Conservation (phyloP, 139 green algal genomes). For the Chlamydomonas sphaeroides region DNA sequence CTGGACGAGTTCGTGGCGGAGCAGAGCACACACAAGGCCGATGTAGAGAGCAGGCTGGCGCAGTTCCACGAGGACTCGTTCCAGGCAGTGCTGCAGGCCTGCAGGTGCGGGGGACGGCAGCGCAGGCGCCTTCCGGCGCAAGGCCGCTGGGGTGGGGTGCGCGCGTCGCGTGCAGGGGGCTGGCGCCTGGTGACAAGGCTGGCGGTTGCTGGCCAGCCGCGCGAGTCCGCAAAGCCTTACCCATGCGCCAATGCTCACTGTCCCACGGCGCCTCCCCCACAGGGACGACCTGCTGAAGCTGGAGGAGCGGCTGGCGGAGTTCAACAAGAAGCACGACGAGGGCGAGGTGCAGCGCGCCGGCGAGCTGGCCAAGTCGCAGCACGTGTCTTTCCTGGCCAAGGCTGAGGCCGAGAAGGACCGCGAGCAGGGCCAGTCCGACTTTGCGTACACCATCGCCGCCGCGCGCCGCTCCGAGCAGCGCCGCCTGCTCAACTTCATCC, state of each 20-base stretch:
- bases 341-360: slow-evolving; percentile 14
- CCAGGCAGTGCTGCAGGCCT: slow-evolving; percentile 68
- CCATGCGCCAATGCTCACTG: no score
- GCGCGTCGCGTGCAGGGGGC: no score
- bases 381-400: slow-evolving; percentile 34
- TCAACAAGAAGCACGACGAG: slow-evolving; percentile 62
- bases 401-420: slow-evolving; percentile 52
- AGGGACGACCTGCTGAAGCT: slow-evolving; percentile 66
- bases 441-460: slow-evolving; percentile 80
- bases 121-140: no score
- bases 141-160: no score
- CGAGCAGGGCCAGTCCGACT: slow-evolving; percentile 63
- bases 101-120: slow-evolving; percentile 31
- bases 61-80: slow-evolving; percentile 57
- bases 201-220: no score
- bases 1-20: slow-evolving; percentile 66
- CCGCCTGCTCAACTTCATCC: slow-evolving; percentile 77
- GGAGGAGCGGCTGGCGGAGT: slow-evolving; percentile 68
- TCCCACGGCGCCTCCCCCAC: background rate
- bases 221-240: no score
- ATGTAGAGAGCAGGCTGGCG: slow-evolving; percentile 43
- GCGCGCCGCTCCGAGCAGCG: slow-evolving; percentile 79
- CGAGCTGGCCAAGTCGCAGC: slow-evolving; percentile 14
- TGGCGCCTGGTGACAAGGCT: no score
- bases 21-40: slow-evolving; percentile 55